phyloP scores from a whole-genome alignment of 768 basidiomycete species.

The Termitomyces sp. region DNA sequence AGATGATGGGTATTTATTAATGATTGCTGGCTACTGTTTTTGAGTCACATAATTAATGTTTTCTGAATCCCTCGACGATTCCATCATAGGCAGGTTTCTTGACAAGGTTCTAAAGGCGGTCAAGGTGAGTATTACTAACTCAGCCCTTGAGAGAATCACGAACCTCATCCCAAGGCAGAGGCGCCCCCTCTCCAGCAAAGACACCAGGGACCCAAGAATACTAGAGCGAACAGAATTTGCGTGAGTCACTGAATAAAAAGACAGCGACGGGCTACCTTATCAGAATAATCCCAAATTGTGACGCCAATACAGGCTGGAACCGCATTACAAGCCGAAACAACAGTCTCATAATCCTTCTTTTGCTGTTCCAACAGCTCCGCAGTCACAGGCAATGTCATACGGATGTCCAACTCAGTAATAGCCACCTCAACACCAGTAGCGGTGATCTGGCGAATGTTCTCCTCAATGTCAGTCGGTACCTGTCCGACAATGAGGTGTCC shows the following conservation, averaged over 20 bases:
- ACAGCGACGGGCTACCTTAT: slow-evolving; percentile 22
- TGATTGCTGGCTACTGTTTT: neutral
- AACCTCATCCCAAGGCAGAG: slow-evolving; percentile 19
- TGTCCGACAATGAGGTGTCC: slow-evolving; percentile 55
- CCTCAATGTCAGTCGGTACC: slow-evolving; percentile 40
- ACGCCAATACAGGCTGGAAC: slow-evolving; percentile 37
- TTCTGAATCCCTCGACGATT: slow-evolving; percentile 28
- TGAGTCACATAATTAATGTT: neutral
- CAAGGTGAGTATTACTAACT: neutral
- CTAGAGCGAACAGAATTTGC: neutral
- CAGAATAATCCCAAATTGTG: slow-evolving; percentile 41
- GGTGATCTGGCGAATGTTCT: slow-evolving; percentile 46
- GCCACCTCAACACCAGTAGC: slow-evolving; percentile 61
- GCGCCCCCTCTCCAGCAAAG: slow-evolving; percentile 33
- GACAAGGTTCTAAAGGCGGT: slow-evolving; percentile 23
- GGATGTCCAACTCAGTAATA: slow-evolving; percentile 64
- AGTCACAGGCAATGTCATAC: slow-evolving; percentile 50
- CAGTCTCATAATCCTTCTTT: slow-evolving; percentile 48
- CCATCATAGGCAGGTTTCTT: slow-evolving; percentile 41
- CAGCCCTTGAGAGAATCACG: neutral
- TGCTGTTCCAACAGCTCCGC: slow-evolving; percentile 46
- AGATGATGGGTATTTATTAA: neutral
- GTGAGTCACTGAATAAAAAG: neutral
- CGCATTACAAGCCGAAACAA: slow-evolving; percentile 46
- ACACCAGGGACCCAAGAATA: slow-evolving; percentile 35